Percentiles rank a stretch among this genome's conserved stretches.
Conservation (phyloP, 257 asterid genomes). For the Fraxinus quadrangulata region DNA sequence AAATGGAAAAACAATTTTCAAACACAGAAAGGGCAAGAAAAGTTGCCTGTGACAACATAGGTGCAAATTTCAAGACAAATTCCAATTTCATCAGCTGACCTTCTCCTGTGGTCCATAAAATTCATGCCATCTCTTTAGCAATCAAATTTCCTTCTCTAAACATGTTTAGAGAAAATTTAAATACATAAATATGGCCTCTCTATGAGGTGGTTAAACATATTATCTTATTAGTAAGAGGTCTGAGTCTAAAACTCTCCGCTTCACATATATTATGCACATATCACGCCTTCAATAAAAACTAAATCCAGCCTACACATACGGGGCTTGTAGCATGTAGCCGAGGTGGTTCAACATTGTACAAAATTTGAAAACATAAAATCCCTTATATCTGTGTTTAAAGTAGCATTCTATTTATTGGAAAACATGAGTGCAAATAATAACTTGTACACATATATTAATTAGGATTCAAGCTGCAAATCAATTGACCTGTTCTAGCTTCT, state of each 20-base stretch:
- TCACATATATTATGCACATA: background rate
- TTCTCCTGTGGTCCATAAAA: background rate
- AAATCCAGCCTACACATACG: background rate
- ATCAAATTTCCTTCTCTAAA: background rate
- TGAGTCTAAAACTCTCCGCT: background rate
- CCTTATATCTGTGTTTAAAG: background rate
- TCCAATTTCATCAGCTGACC: background rate
- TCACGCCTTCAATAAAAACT: background rate
- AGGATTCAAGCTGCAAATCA: conserved; percentile 10
- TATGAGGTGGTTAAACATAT: background rate
- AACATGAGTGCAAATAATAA: background rate
- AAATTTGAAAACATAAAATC: conserved; percentile 9
- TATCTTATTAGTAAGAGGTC: background rate
- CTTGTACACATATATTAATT: background rate
- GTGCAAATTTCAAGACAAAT: background rate
- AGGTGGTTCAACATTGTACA: background rate
- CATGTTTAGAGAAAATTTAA: background rate
- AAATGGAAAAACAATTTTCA: background rate
- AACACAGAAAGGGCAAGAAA: background rate
- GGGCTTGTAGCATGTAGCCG: background rate
- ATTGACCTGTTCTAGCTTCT: conserved; percentile 78
- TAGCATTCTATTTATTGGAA: conserved; percentile 7
- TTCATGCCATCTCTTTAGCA: background rate
- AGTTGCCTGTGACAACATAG: background rate
- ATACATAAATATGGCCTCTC: background rate